Conservation (phyloP, 208 protist genomes). For the Trypanosoma rangeli region DNA sequence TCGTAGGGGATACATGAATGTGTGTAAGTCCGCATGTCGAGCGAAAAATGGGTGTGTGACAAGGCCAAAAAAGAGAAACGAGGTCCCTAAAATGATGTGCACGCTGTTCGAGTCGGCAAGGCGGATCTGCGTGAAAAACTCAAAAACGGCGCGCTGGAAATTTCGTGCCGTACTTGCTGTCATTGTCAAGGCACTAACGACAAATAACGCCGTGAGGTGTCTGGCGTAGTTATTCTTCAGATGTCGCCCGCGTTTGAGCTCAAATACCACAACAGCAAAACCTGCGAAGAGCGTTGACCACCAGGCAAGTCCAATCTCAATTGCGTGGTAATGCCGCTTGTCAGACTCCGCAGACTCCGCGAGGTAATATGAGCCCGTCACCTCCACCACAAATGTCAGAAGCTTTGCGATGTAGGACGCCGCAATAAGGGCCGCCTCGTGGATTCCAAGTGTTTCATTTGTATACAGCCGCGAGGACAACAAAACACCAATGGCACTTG, state of each 20-base stretch:
- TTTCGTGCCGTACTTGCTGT: conserved; percentile 66
- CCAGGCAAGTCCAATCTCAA: conserved; percentile 39
- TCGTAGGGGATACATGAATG: conserved; percentile 20
- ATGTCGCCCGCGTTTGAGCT: conserved; percentile 45
- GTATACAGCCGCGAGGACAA: conserved; percentile 58
- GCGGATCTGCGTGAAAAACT: conserved; percentile 81
- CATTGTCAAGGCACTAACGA: conserved; percentile 31
- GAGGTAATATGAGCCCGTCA: conserved; percentile 71
- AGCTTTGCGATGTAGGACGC: conserved; percentile 80
- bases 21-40: conserved; percentile 42
- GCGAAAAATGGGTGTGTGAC: conserved; percentile 61
- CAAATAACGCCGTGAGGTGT: conserved; percentile 37
- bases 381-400: conserved; percentile 74
- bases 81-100: conserved; percentile 60
- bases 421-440: conserved; percentile 52
- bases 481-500: conserved; percentile 56
- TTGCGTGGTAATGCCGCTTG: neutral
- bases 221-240: conserved; percentile 35
- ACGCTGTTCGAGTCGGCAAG: conserved; percentile 47
- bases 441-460: conserved; percentile 52
- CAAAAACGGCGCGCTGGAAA: conserved; percentile 77
- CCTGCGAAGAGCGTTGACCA: conserved; percentile 50
- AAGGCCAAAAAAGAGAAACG: conserved; percentile 48
- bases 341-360: conserved; percentile 27
- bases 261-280: conserved; percentile 54